Base-by-base conservation (phyloP, 768 basidiomycete genomes). In the Albatrellus ellisii region DNA sequence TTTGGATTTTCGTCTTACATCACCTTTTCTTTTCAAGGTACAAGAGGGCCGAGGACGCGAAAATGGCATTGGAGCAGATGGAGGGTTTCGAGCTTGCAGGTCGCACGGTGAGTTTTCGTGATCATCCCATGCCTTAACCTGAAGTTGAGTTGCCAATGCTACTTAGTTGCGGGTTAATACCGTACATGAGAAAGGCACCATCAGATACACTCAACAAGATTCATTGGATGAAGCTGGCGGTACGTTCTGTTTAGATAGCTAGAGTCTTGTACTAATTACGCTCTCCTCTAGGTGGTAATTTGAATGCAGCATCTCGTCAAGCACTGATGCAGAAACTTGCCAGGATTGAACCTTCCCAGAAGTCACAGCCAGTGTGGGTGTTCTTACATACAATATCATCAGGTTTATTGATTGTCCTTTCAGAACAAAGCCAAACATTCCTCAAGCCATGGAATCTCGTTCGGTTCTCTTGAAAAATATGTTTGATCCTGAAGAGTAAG, bases 291-390 rank as follows among this genome's bases (percentile, higher is more conserved):
- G 89, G 85, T 63, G 87, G 86, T 86, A 89, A 89, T 74, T 77
- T 95, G 71, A 95, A 95, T 69, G 87, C 87, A 70, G 87, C 86
- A 57, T 89, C 90, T 59, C 87, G 95, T 66, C 91, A 95, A 72
- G 88, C 90, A 62, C 88, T 99, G 69, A 99, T 99, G 95, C 89
- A 92, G 68, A 99, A 98, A 79, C 87, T 99, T 75, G 91, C 95
- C 62, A 89, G 95, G 70, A 86, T 78, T 64, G 85, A 88, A 34
- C 61, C 77, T 38, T 62, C 73, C 38, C 57, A 65, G 43, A 68
- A 65, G 54, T 69, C 73, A 50, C 68, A 76, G 54, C 72, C 77
- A 20, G 59, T 73, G 85, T 88, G 62, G 49, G 77, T 59, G 36
- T 31, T 26, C 25, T 42, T 31, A 4, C 17, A 34, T 26, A 9